Evolutionary conservation across 768 basidiomycete species (phyloP).

Genomic region (Trametes punicea): DNA sequence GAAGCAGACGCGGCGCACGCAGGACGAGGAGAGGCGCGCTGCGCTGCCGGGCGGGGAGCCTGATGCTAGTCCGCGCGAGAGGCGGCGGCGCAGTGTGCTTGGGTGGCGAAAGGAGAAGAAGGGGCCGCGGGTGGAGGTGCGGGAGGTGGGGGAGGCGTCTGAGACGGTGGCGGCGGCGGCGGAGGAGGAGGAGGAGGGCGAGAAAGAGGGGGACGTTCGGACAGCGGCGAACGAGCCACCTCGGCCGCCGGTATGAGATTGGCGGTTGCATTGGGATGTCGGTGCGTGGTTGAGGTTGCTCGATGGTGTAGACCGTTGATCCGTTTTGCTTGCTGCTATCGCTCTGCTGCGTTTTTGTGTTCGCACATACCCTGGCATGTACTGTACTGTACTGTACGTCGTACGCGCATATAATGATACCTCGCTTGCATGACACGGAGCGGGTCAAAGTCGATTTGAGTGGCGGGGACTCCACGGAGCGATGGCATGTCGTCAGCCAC

Average conservation of each 20-base stretch:
- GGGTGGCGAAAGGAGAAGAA: not conserved
- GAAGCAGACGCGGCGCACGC: constrained; percentile 55
- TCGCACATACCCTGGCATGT: not conserved
- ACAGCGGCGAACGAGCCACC: too few species aligned
- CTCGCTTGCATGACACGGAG: too few species aligned
- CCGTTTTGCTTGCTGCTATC: not conserved
- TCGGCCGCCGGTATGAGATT: too few species aligned
- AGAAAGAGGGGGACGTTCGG: too few species aligned
- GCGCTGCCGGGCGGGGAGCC: too few species aligned
- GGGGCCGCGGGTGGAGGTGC: not conserved
- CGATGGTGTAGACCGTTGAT: too few species aligned
- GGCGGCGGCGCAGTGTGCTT: not conserved
- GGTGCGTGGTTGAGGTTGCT: too few species aligned
- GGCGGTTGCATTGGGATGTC: too few species aligned
- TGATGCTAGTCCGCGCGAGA: too few species aligned
- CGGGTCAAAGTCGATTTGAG: not conserved
- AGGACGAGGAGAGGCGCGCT: constrained; percentile 43
- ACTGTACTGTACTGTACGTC: not conserved
- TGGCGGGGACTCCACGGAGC: not conserved
- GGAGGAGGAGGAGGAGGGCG: not conserved
- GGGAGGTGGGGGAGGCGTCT: not conserved
- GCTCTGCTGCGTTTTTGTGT: not conserved
- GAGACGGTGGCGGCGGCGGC: not conserved
- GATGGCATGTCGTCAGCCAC: constrained; percentile 5
- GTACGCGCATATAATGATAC: not conserved